A percentile compares a stretch with the other conserved stretches of the same genome.
Evolutionary conservation across 495 filamentous ascomycete genomes (phyloP).

Genomic region (Parmelia sp.): DNA sequence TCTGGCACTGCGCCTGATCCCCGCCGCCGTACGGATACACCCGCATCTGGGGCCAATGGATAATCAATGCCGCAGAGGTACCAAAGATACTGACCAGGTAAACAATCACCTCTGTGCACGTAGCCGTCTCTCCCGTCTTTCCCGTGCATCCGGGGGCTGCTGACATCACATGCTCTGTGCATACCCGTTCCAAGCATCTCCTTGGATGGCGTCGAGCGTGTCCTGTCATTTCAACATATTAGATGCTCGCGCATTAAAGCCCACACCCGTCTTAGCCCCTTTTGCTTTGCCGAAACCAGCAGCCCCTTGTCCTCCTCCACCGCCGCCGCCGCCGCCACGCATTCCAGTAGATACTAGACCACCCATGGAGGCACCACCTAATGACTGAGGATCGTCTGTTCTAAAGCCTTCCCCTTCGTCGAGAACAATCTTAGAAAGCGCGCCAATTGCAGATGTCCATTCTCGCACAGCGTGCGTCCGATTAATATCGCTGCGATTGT

Average conservation of each 20-base stretch:
- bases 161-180: constrained; percentile 1
- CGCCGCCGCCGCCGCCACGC: constrained; percentile 12
- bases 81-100: constrained; percentile 10
- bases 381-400: constrained; percentile 26
- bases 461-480: constrained; percentile 65
- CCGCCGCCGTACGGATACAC: neutral
- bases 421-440: constrained; percentile 59
- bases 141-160: constrained; percentile 1
- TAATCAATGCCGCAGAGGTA: neutral
- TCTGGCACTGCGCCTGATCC: constrained; percentile 4
- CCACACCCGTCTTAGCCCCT: constrained; percentile 17
- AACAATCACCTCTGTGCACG: neutral
- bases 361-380: constrained; percentile 19
- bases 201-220: neutral
- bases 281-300: constrained; percentile 15
- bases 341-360: constrained; percentile 15
- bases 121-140: neutral
- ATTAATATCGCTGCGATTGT: constrained; percentile 64
- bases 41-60: constrained; percentile 1
- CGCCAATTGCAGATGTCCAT: constrained; percentile 62
- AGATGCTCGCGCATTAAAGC: constrained; percentile 2
- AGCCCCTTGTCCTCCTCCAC: constrained; percentile 4
- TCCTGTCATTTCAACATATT: constrained; percentile 6
- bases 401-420: constrained; percentile 70
- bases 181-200: neutral